These are phyloP conservation scores for Parachlorella kessleri DNA, from an alignment of 139 green algal species.

Conservation along the genomic window DNA sequence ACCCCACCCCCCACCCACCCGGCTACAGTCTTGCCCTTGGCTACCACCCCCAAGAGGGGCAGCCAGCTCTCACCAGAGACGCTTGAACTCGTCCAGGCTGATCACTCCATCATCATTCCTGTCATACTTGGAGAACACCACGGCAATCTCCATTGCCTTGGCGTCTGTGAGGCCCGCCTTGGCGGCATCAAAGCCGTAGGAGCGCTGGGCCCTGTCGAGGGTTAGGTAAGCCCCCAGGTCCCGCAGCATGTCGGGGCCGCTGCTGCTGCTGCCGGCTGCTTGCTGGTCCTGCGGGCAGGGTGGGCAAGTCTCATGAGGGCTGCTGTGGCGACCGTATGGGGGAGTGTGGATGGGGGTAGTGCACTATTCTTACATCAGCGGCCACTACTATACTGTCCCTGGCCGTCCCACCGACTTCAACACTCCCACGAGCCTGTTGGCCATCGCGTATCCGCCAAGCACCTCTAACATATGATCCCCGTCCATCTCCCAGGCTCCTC, in stretches of 20 bases:
- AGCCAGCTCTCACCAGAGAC: constrained; percentile 49
- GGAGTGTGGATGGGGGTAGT: no score
- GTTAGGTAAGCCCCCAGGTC: constrained; percentile 80
- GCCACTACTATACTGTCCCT: no score
- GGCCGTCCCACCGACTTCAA: no score
- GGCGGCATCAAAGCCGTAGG: constrained; percentile 64
- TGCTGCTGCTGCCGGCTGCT: background rate
- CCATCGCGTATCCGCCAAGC: no score
- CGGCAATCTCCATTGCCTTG: constrained; percentile 72
- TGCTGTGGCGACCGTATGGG: no score
- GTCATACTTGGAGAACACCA: constrained; percentile 60
- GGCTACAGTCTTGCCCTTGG: no score
- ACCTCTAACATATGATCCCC: no score
- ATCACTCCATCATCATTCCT: constrained; percentile 61
- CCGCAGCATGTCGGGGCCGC: constrained; percentile 38
- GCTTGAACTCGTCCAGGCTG: constrained; percentile 55
- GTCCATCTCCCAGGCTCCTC: no score
- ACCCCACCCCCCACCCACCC: background rate
- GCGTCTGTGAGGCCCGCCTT: constrained; percentile 61
- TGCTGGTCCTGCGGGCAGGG: constrained; percentile 18
- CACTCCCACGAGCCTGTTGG: no score
- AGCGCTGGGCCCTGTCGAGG: constrained; percentile 65
- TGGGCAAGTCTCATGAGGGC: no score
- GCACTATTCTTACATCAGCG: no score
- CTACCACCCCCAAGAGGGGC: no score